These are phyloP conservation scores for Picea engelmannii DNA, from an alignment of 83 land plant genomes.

Conservation along the genomic window DNA sequence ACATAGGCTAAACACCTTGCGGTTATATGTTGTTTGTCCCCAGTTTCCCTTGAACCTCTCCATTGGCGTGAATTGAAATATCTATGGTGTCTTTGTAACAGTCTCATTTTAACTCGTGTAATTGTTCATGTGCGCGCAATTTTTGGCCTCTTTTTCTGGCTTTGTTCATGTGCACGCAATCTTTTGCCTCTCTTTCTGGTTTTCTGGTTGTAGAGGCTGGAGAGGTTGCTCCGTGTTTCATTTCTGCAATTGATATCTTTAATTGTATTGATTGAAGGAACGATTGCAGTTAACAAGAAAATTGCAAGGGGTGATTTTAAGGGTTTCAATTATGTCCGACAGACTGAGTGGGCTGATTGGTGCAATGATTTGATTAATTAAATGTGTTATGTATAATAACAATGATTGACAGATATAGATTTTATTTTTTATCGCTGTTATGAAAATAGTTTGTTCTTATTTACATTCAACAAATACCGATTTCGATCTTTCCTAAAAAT, in stretches of 20 bases:
- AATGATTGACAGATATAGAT: too few species aligned
- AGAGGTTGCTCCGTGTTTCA: background rate
- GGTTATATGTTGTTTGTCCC: too few species aligned
- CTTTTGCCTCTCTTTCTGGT: background rate
- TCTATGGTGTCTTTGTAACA: too few species aligned
- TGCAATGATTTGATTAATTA: too few species aligned
- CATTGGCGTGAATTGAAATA: background rate
- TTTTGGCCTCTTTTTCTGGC: background rate
- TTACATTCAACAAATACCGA: too few species aligned
- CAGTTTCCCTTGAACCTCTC: background rate
- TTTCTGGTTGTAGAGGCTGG: background rate
- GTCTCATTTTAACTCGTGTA: too few species aligned
- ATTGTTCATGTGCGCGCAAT: background rate
- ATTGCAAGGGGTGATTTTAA: background rate
- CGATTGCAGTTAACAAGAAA: background rate
- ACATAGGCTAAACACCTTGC: too few species aligned
- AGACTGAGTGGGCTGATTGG: too few species aligned
- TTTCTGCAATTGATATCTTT: background rate
- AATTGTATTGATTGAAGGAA: background rate
- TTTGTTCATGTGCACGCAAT: background rate
- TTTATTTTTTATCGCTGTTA: too few species aligned
- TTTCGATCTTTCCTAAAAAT: too few species aligned
- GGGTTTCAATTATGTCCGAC: background rate
- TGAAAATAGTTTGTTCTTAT: too few species aligned
- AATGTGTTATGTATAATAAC: too few species aligned